A percentile compares a stretch with the other conserved stretches of the same genome.
These are phyloP conservation scores for Lactarius psammicola DNA, from an alignment of 768 basidiomycete genomes.

Conservation along the genomic window DNA sequence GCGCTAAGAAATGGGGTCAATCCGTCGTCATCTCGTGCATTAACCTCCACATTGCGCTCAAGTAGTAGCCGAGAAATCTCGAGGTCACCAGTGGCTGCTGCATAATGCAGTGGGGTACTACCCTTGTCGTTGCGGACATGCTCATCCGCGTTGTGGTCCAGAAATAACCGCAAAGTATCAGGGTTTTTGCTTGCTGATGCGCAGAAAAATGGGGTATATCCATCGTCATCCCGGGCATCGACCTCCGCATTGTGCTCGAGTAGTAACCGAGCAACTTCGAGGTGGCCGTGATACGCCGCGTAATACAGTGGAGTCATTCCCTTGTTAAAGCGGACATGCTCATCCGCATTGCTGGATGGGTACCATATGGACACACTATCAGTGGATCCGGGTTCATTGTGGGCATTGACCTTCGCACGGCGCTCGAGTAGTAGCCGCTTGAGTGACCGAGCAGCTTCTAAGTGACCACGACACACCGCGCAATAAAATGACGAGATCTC, in stretches of 20 bases:
- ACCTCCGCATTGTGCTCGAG: not conserved
- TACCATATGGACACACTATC: too few species aligned
- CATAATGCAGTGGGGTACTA: not conserved
- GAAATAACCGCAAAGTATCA: not conserved
- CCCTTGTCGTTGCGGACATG: not conserved
- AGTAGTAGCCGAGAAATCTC: not conserved
- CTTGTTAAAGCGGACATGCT: not conserved
- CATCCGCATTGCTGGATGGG: not conserved
- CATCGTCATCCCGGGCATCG: not conserved
- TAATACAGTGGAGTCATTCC: not conserved
- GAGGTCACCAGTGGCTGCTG: not conserved
- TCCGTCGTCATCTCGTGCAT: not conserved
- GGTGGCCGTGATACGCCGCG: not conserved
- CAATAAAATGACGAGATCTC: too few species aligned
- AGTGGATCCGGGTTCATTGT: too few species aligned
- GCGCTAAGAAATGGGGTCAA: not conserved
- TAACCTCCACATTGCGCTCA: not conserved
- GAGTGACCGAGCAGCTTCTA: too few species aligned
- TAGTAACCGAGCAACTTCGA: not conserved
- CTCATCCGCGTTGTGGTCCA: not conserved
- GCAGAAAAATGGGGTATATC: too few species aligned
- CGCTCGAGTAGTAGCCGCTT: not conserved
- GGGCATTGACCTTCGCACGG: not conserved
- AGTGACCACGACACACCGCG: too few species aligned
- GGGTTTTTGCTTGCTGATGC: too few species aligned